Conservation (phyloP, 257 asterid species). For the Jacaranda copaia region DNA sequence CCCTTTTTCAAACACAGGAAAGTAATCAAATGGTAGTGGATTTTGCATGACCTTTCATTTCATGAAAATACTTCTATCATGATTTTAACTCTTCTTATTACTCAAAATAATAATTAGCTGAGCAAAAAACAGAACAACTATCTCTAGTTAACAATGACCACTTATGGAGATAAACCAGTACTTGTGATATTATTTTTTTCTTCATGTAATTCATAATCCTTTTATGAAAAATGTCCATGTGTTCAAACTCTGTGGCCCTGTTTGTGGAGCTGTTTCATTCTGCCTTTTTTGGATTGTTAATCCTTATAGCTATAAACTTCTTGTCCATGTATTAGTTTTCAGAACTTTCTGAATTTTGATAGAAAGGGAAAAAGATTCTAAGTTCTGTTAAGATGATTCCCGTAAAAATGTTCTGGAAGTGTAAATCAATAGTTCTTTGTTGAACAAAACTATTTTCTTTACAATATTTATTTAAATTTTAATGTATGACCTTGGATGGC, state of each 20-base stretch:
- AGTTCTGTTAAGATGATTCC: constrained; percentile 7
- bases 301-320: constrained; percentile 12
- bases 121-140: neutral
- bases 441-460: constrained; percentile 6
- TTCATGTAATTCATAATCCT: neutral
- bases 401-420: neutral
- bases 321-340: constrained; percentile 7
- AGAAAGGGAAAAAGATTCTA: neutral
- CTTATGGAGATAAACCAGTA: neutral
- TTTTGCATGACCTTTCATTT: neutral
- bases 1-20: neutral
- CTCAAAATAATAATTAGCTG: neutral
- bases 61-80: neutral
- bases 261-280: constrained; percentile 24
- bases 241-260: constrained; percentile 12
- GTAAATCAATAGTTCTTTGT: neutral
- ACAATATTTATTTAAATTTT: neutral
- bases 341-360: constrained; percentile 10
- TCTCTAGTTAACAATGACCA: neutral
- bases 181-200: neutral
- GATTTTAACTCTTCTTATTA: no score
- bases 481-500: neutral
- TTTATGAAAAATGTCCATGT: neutral
- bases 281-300: neutral
- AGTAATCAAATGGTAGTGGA: neutral